phyloP scores from a whole-genome alignment of 306 rosid species.

The Vigna unguiculata region DNA sequence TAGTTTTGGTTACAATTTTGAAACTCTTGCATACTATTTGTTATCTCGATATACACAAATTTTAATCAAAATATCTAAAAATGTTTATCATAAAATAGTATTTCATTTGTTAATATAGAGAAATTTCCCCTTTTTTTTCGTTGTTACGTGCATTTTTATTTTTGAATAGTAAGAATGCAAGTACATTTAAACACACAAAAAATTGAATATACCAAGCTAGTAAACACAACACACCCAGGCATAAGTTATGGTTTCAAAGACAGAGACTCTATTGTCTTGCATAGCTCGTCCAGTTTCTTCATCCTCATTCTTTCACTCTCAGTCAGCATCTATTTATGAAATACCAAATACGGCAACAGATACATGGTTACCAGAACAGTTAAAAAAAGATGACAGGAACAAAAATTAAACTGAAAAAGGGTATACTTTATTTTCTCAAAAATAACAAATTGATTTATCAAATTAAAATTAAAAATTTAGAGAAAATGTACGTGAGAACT shows the following conservation, averaged over 20 bases:
- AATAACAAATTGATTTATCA: no score
- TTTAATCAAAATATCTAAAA: not conserved
- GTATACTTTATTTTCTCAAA: no score
- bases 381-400: not conserved
- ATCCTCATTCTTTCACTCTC: conserved; percentile 85
- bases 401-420: not conserved
- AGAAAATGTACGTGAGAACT: no score
- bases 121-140: not conserved
- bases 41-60: no score
- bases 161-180: conserved; percentile 29
- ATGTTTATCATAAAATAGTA: not conserved
- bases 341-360: conserved; percentile 16
- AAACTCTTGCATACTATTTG: no score
- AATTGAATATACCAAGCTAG: conserved; percentile 31
- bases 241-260: conserved; percentile 40
- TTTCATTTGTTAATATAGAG: not conserved
- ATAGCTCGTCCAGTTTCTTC: conserved; percentile 84
- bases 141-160: not conserved
- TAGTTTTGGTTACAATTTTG: no score
- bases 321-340: conserved; percentile 61
- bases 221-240: conserved; percentile 1
- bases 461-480: no score
- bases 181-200: conserved; percentile 34
- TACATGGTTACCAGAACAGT: not conserved
- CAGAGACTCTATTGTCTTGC: conserved; percentile 62